phyloP scores from a whole-genome alignment of 192 early-diverging fungal genomes.

The Spizellomyces punctatus region DNA sequence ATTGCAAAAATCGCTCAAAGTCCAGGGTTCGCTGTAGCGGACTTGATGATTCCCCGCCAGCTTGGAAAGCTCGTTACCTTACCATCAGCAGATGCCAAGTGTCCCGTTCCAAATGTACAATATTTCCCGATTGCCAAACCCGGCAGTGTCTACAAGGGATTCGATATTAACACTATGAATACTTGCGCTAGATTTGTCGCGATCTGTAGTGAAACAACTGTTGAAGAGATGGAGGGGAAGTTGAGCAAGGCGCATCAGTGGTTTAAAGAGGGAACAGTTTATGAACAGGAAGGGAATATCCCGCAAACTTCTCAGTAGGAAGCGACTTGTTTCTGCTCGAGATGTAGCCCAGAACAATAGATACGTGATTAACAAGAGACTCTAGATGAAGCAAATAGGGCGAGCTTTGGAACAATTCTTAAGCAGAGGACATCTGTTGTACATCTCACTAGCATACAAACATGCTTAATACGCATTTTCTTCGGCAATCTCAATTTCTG shows the following conservation, averaged over 20 bases:
- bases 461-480: constrained; percentile 51
- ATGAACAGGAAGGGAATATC: background rate
- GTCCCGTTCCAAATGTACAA: constrained; percentile 26
- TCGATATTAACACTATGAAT: constrained; percentile 43
- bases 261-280: constrained; percentile 28
- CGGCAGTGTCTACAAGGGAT: constrained; percentile 38
- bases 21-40: constrained; percentile 25
- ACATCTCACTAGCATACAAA: background rate
- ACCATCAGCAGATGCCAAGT: constrained; percentile 25
- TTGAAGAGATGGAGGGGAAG: constrained; percentile 8
- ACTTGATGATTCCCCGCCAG: constrained; percentile 42
- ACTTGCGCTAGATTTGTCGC: constrained; percentile 41
- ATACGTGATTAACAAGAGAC: background rate
- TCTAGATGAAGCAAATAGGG: background rate
- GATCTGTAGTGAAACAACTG: constrained; percentile 19
- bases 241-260: constrained; percentile 33
- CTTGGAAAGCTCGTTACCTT: constrained; percentile 28
- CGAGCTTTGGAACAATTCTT: too few species aligned
- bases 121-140: constrained; percentile 34
- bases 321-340: background rate
- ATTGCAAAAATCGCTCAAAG: background rate
- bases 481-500: constrained; percentile 61
- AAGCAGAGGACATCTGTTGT: too few species aligned
- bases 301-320: background rate
- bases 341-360: background rate